These are phyloP conservation scores for Paramecium pentaurelia DNA, from an alignment of 73 alveolate species.

Conservation along the genomic window DNA sequence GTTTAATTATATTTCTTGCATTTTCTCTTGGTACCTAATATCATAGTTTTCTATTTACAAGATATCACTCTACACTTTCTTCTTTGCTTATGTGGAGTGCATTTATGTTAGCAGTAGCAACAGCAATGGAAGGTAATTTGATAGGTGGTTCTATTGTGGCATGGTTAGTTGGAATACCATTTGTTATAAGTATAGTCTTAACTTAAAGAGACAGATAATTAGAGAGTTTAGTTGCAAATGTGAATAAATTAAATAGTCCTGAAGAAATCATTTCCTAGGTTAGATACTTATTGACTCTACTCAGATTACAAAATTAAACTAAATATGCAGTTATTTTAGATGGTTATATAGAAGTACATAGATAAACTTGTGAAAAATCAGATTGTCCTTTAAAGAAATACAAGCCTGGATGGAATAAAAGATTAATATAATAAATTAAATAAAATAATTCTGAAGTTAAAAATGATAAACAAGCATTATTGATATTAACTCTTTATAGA, in stretches of 20 bases:
- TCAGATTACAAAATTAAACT: background rate
- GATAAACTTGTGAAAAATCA: background rate
- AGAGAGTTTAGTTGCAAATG: constrained; percentile 28
- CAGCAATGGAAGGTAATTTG: constrained; percentile 47
- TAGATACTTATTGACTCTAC: background rate
- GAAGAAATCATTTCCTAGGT: background rate
- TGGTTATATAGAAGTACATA: constrained; percentile 27
- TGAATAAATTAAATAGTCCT: constrained; percentile 15
- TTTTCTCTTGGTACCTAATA: background rate
- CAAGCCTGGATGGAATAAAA: constrained; percentile 4
- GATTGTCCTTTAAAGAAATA: constrained; percentile 34
- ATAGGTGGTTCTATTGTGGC: constrained; percentile 34
- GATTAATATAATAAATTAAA: background rate
- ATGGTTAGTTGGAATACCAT: constrained; percentile 31
- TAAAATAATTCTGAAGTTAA: background rate
- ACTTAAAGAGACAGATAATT: constrained; percentile 20
- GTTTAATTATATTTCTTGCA: background rate
- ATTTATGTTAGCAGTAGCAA: constrained; percentile 1
- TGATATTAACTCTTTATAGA: background rate
- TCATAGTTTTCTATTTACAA: background rate
- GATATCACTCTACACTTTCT: background rate
- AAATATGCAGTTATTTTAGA: constrained; percentile 34
- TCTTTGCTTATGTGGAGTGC: constrained; percentile 6
- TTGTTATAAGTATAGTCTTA: background rate
- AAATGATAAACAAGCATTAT: constrained; percentile 22